phyloP scores from a whole-genome alignment of 225 moss, liverwort and hornwort species.

The Polytrichum formosum region DNA sequence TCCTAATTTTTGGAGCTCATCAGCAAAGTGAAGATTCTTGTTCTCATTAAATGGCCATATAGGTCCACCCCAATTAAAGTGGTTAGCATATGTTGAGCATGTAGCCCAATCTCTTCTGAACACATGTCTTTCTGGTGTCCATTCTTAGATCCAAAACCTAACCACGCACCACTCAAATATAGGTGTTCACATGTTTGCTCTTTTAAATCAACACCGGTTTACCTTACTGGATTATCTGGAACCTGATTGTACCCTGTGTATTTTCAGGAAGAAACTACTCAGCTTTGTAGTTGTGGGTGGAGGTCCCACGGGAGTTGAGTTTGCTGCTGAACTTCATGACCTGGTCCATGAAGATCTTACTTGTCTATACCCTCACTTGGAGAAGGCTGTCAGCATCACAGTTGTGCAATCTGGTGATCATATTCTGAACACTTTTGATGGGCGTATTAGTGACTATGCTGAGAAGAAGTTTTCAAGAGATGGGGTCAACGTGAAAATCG shows the following conservation, averaged over 20 bases:
- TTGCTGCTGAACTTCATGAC: constrained; percentile 96
- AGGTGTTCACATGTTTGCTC: too few species aligned
- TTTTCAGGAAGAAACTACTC: constrained; percentile 53
- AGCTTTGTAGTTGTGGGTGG: constrained; percentile 93
- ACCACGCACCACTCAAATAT: too few species aligned
- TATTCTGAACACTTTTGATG: constrained; percentile 96
- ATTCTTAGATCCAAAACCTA: too few species aligned
- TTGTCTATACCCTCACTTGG: constrained; percentile 58
- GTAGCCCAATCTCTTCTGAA: too few species aligned
- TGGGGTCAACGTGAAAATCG: constrained; percentile 66
- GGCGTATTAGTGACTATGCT: constrained; percentile 82
- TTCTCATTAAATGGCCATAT: too few species aligned
- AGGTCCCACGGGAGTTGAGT: constrained; percentile 95
- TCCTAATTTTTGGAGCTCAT: too few species aligned
- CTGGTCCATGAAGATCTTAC: constrained; percentile 82
- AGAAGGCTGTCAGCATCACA: constrained; percentile 52
- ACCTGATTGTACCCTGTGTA: constrained; percentile 18
- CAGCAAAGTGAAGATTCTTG: too few species aligned
- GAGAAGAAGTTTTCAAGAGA: constrained; percentile 90
- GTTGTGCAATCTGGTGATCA: constrained; percentile 92
- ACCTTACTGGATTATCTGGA: neutral
- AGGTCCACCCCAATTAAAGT: too few species aligned
- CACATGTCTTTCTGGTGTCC: too few species aligned
- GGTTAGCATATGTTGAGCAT: too few species aligned
- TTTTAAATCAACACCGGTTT: too few species aligned